Evolutionary conservation across 1,284 basidiomycete species (phyloP), one percentile per base, ranked within the genome.

Genomic region (Malassezia brasiliensis): DNA sequence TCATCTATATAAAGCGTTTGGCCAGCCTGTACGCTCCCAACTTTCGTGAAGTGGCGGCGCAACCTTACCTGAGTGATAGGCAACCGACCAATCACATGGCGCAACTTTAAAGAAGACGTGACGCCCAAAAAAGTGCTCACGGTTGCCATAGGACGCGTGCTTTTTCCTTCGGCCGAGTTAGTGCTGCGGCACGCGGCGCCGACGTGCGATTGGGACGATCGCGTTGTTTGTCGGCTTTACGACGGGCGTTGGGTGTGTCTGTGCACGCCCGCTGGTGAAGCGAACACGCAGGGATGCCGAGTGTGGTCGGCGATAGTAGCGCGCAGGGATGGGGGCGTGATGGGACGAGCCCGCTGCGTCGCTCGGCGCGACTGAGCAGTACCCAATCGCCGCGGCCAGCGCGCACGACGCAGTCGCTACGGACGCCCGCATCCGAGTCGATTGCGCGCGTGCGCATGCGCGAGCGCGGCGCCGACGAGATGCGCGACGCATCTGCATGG

Each of bases 291-390:
- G 25, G 42, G 19, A 45, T 45, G 42, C 25, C 42, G 15, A 45
- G 25, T 31, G 42, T 32, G 42, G 14, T 36, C 10, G 45, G 45
- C 15, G 45, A 47, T 17, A 22, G 6, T 8, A 44, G 41, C 28
- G 14, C 41, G n/a, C 14, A 9, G 2, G n/a, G 28, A 3, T 46
- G 44, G 46, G 32, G 39, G 10, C 19, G 20, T 5, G 38, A 41
- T 25, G 12, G 28, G 25, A 20, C 42, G 8, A 47, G 40, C 39
- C 44, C 49, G 42, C 22, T 56, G 22, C 48, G 54, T 22, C 41
- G 54, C 5, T 56, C 54, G 17, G 42, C 54, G 19, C 48, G 54
- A 7, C 50, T 55, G 36, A 50, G 42, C 38, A 36, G 17, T 9
- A 17, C 17, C 22, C 14, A 25, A 37, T 36, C 53, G 15, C 42